A percentile compares a stretch with the other conserved stretches of the same genome.
Evolutionary conservation across 169 alveolate genomes (phyloP).

Genomic region (Eimeria maxima): DNA sequence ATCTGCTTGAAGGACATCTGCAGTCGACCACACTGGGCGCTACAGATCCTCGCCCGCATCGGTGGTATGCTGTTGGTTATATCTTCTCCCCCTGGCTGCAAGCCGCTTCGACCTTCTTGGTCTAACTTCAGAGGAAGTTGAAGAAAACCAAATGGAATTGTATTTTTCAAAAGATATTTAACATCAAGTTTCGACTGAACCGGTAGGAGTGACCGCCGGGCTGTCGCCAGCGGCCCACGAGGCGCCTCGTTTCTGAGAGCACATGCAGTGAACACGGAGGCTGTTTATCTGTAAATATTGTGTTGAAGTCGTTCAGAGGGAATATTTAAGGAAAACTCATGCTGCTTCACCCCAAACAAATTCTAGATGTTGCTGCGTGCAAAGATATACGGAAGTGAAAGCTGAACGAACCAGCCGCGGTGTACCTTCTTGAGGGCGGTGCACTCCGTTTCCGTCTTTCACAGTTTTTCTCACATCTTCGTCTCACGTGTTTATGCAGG

Average conservation of each 20-base stretch:
- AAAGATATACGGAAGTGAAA: constrained; percentile 8
- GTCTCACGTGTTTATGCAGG: not conserved
- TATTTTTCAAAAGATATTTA: not conserved
- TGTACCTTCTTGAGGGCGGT: not conserved
- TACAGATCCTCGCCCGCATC: not conserved
- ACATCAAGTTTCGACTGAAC: not conserved
- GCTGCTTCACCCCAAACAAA: not conserved
- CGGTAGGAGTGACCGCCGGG: constrained; percentile 27
- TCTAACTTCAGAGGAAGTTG: not conserved
- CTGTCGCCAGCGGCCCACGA: constrained; percentile 57
- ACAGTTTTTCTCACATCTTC: not conserved
- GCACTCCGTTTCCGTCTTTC: not conserved
- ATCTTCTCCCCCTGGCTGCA: not conserved
- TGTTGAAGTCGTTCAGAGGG: not conserved
- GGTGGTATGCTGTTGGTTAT: not conserved
- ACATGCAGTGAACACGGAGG: not conserved
- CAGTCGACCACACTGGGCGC: not conserved
- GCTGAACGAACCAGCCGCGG: constrained; percentile 33
- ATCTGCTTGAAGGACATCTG: too few species aligned
- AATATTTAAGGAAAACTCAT: not conserved
- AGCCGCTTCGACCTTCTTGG: not conserved
- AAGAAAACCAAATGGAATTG: not conserved
- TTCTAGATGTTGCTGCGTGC: constrained; percentile 1
- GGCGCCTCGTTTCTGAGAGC: constrained; percentile 11
- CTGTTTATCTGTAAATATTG: not conserved